Conservation (phyloP, 1,139 yeast genomes). For the Debaryomycetaceae sp. region DNA sequence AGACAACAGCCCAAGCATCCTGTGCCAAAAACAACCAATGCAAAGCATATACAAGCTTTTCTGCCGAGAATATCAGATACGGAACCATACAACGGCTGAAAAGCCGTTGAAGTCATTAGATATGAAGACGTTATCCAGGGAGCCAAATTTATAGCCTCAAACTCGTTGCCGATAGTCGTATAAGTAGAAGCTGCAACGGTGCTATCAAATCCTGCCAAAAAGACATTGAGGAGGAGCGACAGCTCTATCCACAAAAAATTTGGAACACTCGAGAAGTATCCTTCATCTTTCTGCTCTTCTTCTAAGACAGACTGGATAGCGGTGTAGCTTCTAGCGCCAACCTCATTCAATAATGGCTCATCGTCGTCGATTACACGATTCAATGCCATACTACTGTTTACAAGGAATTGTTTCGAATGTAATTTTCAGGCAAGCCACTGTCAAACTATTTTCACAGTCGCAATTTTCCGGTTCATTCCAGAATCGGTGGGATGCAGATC, state of each 20-base stretch:
- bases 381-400: background rate
- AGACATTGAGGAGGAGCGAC: slow-evolving; percentile 22
- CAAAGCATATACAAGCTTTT: slow-evolving; percentile 17
- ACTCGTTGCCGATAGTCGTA: slow-evolving; percentile 30
- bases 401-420: background rate
- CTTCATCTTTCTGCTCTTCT: background rate
- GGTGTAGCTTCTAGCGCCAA: background rate
- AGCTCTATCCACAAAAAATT: slow-evolving; percentile 18
- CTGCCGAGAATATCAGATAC: slow-evolving; percentile 38
- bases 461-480: too few species aligned
- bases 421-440: too few species aligned
- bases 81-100: slow-evolving; percentile 45
- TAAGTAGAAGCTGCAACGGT: slow-evolving; percentile 34
- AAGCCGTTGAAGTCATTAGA: slow-evolving; percentile 27
- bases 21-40: slow-evolving; percentile 15
- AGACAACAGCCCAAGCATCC: slow-evolving; percentile 32
- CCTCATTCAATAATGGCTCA: background rate
- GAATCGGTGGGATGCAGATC: too few species aligned
- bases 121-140: slow-evolving; percentile 42
- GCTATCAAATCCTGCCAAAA: slow-evolving; percentile 31
- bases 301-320: background rate
- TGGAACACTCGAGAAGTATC: background rate
- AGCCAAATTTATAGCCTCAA: slow-evolving; percentile 31
- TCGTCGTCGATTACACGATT: background rate
- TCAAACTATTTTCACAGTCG: too few species aligned